Evolutionary conservation across 345 rosid species (phyloP).

Genomic region (Crucihimalaya himalaica): DNA sequence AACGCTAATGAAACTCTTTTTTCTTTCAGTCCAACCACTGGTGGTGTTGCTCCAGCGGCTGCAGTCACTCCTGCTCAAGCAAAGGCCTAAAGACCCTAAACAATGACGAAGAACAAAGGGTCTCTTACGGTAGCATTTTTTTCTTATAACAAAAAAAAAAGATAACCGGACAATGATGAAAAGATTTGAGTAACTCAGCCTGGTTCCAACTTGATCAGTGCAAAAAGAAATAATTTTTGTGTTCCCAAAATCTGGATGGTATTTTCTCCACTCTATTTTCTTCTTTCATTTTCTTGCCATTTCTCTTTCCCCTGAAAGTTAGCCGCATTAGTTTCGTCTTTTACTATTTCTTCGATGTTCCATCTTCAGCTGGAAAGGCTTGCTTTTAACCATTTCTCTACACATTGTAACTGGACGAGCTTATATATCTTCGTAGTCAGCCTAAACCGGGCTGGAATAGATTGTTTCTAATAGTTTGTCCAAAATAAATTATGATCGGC

Average conservation of each 20-base stretch:
- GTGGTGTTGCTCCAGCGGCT: conserved; percentile 69
- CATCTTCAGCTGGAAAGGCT: background rate
- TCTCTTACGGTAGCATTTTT: conserved; percentile 7
- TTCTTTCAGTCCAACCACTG: conserved; percentile 79
- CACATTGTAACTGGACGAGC: background rate
- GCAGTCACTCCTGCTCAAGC: conserved; percentile 36
- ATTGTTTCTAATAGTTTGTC: too few species aligned
- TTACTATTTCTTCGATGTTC: background rate
- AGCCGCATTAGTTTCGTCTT: background rate
- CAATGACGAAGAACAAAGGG: conserved; percentile 1
- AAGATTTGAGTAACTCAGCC: conserved; percentile 18
- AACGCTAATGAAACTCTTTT: background rate
- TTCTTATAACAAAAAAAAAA: background rate
- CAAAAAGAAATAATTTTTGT: conserved; percentile 20
- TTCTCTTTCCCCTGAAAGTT: background rate
- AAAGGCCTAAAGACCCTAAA: background rate
- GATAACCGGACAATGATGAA: conserved; percentile 25
- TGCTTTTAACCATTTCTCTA: too few species aligned
- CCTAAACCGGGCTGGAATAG: too few species aligned
- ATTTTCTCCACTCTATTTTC: too few species aligned
- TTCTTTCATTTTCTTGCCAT: background rate
- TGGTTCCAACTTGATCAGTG: conserved; percentile 19
- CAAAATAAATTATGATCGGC: too few species aligned
- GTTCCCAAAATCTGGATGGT: background rate
- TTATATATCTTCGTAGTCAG: background rate